Percentiles rank a stretch among this genome's conserved stretches.
Evolutionary conservation across 441 rosid genomes (phyloP).

Genomic region (Euphorbia celastroides): DNA sequence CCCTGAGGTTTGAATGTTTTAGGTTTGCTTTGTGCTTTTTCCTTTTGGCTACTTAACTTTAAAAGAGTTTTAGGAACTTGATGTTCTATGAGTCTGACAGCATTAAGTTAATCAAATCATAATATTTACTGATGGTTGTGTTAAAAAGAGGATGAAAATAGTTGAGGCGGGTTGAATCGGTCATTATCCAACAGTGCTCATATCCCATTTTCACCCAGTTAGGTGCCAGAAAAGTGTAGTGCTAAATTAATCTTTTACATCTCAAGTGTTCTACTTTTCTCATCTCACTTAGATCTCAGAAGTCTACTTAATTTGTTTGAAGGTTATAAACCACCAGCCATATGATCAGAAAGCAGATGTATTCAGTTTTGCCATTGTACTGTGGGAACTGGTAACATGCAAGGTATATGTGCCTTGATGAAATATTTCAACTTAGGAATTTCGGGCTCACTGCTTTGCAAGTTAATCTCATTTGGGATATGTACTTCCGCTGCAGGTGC

Average conservation of each 20-base stretch:
- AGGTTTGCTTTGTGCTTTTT: constrained; percentile 2
- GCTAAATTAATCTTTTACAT: not conserved
- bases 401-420: constrained; percentile 34
- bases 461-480: not conserved
- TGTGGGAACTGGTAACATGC: constrained; percentile 67
- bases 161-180: not conserved
- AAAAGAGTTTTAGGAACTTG: not conserved
- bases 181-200: not conserved
- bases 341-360: constrained; percentile 64
- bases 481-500: constrained; percentile 33
- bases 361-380: constrained; percentile 65
- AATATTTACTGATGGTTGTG: not conserved
- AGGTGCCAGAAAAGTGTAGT: not conserved
- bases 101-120: not conserved
- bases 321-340: constrained; percentile 66
- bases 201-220: not conserved
- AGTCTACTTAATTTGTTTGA: constrained; percentile 9
- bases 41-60: constrained; percentile 1
- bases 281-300: not conserved
- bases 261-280: not conserved
- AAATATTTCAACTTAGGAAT: not conserved
- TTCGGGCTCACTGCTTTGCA: not conserved
- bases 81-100: not conserved
- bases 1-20: constrained; percentile 55
- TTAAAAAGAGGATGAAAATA: not conserved